Percentiles rank a stretch among this genome's conserved stretches.
These are phyloP conservation scores for Ganoderma sp. DNA, from an alignment of 1,284 basidiomycete genomes.

Conservation along the genomic window DNA sequence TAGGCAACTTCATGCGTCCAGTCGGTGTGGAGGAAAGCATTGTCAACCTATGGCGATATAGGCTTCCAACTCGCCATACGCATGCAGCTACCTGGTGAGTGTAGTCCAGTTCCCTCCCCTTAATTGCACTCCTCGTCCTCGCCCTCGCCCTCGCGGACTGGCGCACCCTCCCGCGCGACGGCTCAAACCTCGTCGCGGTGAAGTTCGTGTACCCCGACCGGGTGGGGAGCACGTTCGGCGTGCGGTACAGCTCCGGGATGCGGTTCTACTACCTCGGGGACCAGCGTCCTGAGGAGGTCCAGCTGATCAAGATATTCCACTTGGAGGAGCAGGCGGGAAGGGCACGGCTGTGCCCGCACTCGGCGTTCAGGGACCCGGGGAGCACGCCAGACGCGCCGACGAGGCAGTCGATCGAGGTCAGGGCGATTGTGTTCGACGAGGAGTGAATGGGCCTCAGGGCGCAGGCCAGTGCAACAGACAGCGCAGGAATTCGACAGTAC, in stretches of 20 bases:
- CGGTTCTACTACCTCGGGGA: conserved; percentile 50
- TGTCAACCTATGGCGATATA: no score
- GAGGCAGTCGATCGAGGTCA: conserved; percentile 47
- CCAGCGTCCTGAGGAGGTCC: conserved; percentile 50
- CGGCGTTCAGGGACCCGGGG: conserved; percentile 47
- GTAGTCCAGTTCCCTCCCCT: no score
- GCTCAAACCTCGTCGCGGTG: conserved; percentile 42
- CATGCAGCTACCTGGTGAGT: no score
- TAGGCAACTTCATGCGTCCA: no score
- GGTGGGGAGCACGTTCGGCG: conserved; percentile 44
- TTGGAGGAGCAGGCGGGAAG: conserved; percentile 40
- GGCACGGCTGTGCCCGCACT: conserved; percentile 50
- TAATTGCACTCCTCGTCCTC: no score
- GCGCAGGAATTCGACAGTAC: no score
- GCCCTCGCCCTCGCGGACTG: conserved; percentile 45
- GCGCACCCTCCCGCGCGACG: conserved; percentile 41
- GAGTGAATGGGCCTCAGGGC: conserved; percentile 10
- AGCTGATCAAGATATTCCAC: conserved; percentile 52
- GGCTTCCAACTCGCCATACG: no score
- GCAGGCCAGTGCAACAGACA: no score
- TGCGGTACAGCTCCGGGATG: conserved; percentile 30
- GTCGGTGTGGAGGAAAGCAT: no score
- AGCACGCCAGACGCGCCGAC: conserved; percentile 45
- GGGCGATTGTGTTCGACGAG: conserved; percentile 43
- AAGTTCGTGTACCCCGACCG: conserved; percentile 42